Evolutionary conservation across 352 stramenopile genomes (phyloP), one percentile per base, ranked within the genome.

Genomic region (Blastocystis sp.): DNA sequence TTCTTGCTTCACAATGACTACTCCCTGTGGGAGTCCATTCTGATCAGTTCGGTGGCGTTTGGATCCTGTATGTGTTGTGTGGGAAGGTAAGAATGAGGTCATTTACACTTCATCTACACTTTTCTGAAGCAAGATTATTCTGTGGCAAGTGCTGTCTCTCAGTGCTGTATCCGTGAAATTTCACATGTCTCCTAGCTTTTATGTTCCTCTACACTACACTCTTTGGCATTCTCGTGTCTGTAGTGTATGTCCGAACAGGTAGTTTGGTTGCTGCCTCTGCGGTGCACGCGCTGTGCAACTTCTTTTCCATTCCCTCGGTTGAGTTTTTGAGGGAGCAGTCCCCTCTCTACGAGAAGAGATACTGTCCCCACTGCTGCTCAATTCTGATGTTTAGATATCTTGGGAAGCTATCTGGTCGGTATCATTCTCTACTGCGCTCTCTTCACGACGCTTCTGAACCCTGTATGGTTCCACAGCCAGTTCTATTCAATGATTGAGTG

Each of bases 271-370:
- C 67, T 44, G 67, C 67, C 11, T 40, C 27, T 0, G 4, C n/a
- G 0, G 24, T 51, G 7, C 67, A 78, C 27, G 56, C 67, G 1
- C n/a, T 78, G 4, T 78, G 42, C 42, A 78, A 78, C 44, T 59
- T 78, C 67, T 61, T 78, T 53, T 75, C 63, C 40, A 75, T 75
- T 29, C 63, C 63, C 7, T 51, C 63, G 32, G 7, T 75, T 75
- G 38, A 42, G n/a, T 78, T 63, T 27, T 32, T 63, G 0, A 16
- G 21, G 16, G 8, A 7, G 7, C 36, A 32, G 2, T 78, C 67
- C 57, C 48, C 67, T 14, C 46, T 78, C 3, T 59, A 78, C 36
- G 14, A 11, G 7, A 61, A 78, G n/a, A 42, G 67, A 48, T 57
- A 56, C 0, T 0, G 67, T 78, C 18, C 8, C 4, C 7, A 9